Conservation (phyloP, 2,329 filamentous ascomycete genomes). For the Epichloe festucae region DNA sequence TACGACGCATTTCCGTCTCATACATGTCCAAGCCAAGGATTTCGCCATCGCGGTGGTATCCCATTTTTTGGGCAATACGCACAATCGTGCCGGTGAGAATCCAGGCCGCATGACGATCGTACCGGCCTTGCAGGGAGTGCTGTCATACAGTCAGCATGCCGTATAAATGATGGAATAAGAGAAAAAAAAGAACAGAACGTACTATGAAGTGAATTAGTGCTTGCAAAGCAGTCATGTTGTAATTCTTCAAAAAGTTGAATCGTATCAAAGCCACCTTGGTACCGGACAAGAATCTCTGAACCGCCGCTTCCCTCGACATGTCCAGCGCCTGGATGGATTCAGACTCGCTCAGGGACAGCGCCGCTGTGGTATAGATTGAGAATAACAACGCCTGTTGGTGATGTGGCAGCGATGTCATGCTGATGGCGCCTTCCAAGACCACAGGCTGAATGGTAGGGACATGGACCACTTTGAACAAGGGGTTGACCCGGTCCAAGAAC, state of each 20-base stretch:
- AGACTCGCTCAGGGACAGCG: slow-evolving; percentile 38
- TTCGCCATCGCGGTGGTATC: slow-evolving; percentile 50
- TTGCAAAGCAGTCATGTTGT: slow-evolving; percentile 46
- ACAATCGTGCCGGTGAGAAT: slow-evolving; percentile 47
- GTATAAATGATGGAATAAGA: neutral
- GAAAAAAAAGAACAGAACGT: slow-evolving; percentile 7
- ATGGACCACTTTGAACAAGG: slow-evolving; percentile 59
- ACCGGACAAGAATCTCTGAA: slow-evolving; percentile 38
- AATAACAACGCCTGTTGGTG: slow-evolving; percentile 51
- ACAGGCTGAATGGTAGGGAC: slow-evolving; percentile 54
- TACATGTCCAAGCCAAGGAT: slow-evolving; percentile 43
- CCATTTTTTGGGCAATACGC: slow-evolving; percentile 53
- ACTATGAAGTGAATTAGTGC: slow-evolving; percentile 46
- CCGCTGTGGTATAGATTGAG: slow-evolving; percentile 50
- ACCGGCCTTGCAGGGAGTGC: slow-evolving; percentile 43
- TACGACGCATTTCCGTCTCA: slow-evolving; percentile 53
- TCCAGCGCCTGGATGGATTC: slow-evolving; percentile 44
- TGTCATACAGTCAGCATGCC: slow-evolving; percentile 14
- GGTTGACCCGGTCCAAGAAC: slow-evolving; percentile 63
- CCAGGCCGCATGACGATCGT: slow-evolving; percentile 47
- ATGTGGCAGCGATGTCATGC: slow-evolving; percentile 40
- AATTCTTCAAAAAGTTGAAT: slow-evolving; percentile 44
- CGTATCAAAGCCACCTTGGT: slow-evolving; percentile 36
- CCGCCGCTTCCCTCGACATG: slow-evolving; percentile 33
- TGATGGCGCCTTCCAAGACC: slow-evolving; percentile 48